Conservation (phyloP, 2,329 filamentous ascomycete genomes). For the Diaporthe amygdali region DNA sequence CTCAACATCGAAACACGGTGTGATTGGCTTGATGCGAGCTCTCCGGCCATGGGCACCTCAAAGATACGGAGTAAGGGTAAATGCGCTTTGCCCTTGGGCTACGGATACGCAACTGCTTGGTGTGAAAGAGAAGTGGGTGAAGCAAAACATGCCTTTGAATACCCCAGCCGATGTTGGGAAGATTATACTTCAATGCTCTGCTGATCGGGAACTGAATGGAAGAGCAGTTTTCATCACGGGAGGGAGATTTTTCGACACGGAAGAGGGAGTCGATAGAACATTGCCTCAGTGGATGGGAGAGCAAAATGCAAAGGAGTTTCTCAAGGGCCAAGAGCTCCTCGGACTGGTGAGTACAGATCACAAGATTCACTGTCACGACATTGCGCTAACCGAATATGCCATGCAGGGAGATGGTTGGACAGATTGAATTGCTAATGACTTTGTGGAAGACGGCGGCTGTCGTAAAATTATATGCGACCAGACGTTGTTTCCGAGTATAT, state of each 20-base stretch:
- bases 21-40: constrained; percentile 53
- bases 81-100: constrained; percentile 53
- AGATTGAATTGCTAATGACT: no score
- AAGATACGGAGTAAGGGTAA: constrained; percentile 43
- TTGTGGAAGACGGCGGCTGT: no score
- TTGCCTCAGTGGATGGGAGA: constrained; percentile 35
- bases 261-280: constrained; percentile 32
- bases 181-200: constrained; percentile 43
- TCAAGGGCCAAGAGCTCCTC: constrained; percentile 29
- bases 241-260: constrained; percentile 33
- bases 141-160: constrained; percentile 45
- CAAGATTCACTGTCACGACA: rapidly evolving
- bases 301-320: constrained; percentile 29
- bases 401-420: constrained; percentile 11
- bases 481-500: no score
- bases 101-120: constrained; percentile 50
- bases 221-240: constrained; percentile 33
- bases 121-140: constrained; percentile 42
- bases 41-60: constrained; percentile 40
- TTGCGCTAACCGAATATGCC: neutral
- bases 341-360: constrained; percentile 27
- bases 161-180: constrained; percentile 46
- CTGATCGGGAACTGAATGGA: constrained; percentile 36
- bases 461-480: no score
- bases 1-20: constrained; percentile 53